A percentile compares a stretch with the other conserved stretches of the same genome.
These are phyloP conservation scores for Ogataea paraovalis DNA, from an alignment of 805 yeast species.

Conservation along the genomic window DNA sequence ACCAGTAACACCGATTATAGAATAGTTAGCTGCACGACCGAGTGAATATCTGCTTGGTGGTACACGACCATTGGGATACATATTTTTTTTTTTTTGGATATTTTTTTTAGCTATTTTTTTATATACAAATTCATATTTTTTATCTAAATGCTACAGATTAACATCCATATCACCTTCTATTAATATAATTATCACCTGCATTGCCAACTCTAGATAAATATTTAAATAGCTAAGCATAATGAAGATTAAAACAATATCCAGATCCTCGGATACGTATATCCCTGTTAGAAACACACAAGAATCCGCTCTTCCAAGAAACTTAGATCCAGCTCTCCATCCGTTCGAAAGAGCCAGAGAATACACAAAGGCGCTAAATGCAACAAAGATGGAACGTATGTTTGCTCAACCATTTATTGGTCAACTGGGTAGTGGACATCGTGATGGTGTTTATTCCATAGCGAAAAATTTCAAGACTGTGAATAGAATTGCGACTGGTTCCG, in stretches of 20 bases:
- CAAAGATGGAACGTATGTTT: conserved; percentile 93
- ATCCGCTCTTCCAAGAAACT: conserved; percentile 78
- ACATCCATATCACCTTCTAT: no score
- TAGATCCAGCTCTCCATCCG: conserved; percentile 93
- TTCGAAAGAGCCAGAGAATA: conserved; percentile 97
- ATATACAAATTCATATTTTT: no score
- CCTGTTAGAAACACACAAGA: conserved; percentile 91
- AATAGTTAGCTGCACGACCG: no score
- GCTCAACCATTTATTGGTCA: conserved; percentile 97
- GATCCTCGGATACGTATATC: conserved; percentile 88
- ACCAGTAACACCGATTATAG: no score
- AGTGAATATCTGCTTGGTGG: no score
- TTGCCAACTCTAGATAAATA: no score
- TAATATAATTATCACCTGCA: no score
- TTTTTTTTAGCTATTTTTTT: no score
- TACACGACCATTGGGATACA: no score
- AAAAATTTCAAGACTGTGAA: conserved; percentile 67
- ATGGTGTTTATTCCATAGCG: conserved; percentile 87
- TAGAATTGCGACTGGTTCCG: conserved; percentile 86
- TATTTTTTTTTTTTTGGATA: no score
- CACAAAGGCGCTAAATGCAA: conserved; percentile 89
- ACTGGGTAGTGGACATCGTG: conserved; percentile 90
- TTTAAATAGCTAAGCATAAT: conserved; percentile 21
- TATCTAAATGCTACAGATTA: no score
- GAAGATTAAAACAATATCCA: conserved; percentile 85